These are phyloP conservation scores for Cardiospermum halicacabum DNA, from an alignment of 345 rosid genomes.

Conservation along the genomic window DNA sequence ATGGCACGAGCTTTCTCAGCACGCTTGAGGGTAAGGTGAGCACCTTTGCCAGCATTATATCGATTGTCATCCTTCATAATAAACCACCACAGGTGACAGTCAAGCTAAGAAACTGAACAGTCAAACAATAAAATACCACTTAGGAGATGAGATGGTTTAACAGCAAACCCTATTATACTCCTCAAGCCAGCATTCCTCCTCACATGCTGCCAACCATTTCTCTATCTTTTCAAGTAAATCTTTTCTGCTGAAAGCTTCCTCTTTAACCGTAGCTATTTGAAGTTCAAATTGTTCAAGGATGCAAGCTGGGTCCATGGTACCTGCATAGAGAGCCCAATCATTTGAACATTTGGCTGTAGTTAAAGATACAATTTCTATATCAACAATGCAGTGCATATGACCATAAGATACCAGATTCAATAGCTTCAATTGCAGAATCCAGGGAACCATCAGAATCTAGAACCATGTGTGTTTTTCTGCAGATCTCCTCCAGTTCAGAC, in stretches of 20 bases:
- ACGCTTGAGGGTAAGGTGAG: conserved; percentile 93
- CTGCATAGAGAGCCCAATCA: conserved; percentile 25
- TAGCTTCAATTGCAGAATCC: conserved; percentile 61
- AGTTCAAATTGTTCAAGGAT: conserved; percentile 78
- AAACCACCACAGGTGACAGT: conserved; percentile 17
- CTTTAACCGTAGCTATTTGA: conserved; percentile 77
- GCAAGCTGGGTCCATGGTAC: conserved; percentile 56
- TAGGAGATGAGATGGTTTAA: conserved; percentile 3
- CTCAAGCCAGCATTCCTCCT: conserved; percentile 98
- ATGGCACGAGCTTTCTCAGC: conserved; percentile 97
- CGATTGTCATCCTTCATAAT: conserved; percentile 86
- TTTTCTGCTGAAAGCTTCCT: conserved; percentile 85
- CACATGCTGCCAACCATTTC: conserved; percentile 93
- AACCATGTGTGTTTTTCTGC: conserved; percentile 83
- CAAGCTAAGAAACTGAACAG: conserved; percentile 6
- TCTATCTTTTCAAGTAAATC: conserved; percentile 93
- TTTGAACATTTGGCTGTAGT: neutral
- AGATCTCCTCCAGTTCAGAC: conserved; percentile 79
- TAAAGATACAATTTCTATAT: neutral
- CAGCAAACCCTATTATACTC: conserved; percentile 84
- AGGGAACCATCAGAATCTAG: conserved; percentile 60
- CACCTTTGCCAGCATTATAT: conserved; percentile 96
- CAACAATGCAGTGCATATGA: neutral
- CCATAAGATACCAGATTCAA: conserved; percentile 63
- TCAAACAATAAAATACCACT: neutral